These are phyloP conservation scores for Teunomyces pallodes DNA, from an alignment of 805 yeast genomes.

Conservation along the genomic window DNA sequence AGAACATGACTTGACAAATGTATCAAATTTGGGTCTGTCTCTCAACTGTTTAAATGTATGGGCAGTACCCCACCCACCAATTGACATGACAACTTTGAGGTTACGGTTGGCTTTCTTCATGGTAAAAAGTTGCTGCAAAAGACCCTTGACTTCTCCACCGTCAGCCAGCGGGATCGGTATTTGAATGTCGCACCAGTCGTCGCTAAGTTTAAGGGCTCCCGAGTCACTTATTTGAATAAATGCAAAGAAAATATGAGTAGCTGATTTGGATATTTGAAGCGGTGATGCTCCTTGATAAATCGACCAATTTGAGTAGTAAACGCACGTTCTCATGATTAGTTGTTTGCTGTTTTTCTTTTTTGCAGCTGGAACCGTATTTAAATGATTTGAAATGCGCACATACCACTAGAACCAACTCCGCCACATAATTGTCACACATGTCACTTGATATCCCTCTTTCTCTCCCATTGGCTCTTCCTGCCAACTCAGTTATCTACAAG, in stretches of 20 bases:
- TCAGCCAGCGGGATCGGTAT: constrained; percentile 28
- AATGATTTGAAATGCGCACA: not conserved
- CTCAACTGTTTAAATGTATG: constrained; percentile 37
- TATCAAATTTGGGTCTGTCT: constrained; percentile 24
- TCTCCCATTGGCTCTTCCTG: constrained; percentile 19
- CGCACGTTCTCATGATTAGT: constrained; percentile 14
- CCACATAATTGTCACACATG: constrained; percentile 1
- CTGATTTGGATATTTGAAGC: constrained; percentile 52
- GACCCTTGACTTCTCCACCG: constrained; percentile 38
- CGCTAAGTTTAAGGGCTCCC: constrained; percentile 56
- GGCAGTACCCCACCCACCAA: constrained; percentile 76
- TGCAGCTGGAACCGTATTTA: not conserved
- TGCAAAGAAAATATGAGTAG: constrained; percentile 77
- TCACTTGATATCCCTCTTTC: constrained; percentile 10
- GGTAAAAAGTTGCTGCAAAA: constrained; percentile 47
- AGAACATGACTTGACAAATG: constrained; percentile 51
- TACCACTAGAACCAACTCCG: not conserved
- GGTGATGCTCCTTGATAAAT: constrained; percentile 50
- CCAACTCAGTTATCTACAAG: constrained; percentile 52
- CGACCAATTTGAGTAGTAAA: constrained; percentile 55
- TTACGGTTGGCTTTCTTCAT: constrained; percentile 40
- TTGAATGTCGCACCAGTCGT: constrained; percentile 64
- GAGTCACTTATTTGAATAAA: constrained; percentile 61
- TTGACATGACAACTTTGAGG: constrained; percentile 63
- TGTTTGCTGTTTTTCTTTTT: not conserved